phyloP scores from a whole-genome alignment of 495 filamentous ascomycete genomes.

The Letharia columbiana region DNA sequence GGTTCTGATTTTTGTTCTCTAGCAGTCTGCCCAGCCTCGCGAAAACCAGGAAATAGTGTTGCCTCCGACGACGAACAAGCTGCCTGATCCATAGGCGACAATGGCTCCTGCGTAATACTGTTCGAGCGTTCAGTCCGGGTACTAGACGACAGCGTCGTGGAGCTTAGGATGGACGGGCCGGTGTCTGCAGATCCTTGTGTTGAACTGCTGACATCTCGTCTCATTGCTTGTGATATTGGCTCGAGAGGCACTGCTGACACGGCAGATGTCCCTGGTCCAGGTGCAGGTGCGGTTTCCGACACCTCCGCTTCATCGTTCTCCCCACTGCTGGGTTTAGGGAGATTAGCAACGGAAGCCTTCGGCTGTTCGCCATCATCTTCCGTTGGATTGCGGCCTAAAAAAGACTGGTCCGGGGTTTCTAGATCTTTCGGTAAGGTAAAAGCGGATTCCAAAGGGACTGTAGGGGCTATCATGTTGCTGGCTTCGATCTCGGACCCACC shows the following conservation, averaged over 20 bases:
- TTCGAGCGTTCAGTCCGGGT: not conserved
- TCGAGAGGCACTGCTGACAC: not conserved
- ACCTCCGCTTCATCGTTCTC: not conserved
- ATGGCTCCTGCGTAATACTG: not conserved
- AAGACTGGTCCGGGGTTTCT: not conserved
- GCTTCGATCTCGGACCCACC: not conserved
- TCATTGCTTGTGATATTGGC: not conserved
- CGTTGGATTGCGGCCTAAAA: not conserved
- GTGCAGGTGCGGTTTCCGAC: not conserved
- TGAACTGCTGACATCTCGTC: not conserved
- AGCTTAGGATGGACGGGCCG: not conserved
- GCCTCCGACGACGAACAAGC: not conserved
- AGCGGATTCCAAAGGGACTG: not conserved
- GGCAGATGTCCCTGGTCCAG: not conserved
- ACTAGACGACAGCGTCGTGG: not conserved
- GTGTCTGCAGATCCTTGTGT: constrained; percentile 2
- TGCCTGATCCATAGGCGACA: not conserved
- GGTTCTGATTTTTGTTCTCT: not conserved
- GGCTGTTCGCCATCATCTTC: not conserved
- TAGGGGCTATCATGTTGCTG: not conserved
- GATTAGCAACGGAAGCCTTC: not conserved
- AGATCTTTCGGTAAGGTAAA: not conserved
- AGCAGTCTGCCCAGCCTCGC: not conserved
- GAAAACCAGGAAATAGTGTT: not conserved
- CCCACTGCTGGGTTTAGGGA: not conserved